Percentiles rank a stretch among this genome's conserved stretches.
Evolutionary conservation across 805 yeast genomes (phyloP).

Genomic region (Cyberlindnera americana): DNA sequence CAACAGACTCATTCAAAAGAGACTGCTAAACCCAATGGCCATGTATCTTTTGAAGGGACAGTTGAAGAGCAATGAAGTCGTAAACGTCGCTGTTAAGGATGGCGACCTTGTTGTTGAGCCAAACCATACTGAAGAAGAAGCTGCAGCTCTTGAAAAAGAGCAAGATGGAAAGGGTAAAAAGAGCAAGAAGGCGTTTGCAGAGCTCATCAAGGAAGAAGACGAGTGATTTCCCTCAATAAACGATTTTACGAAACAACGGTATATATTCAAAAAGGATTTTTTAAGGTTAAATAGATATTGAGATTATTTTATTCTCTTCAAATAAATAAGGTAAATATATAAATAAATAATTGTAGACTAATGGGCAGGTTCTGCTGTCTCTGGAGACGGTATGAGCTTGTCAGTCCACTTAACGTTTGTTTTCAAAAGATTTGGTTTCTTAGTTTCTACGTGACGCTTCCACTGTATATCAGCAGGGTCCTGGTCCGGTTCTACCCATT

Average conservation of each 20-base stretch:
- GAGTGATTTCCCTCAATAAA: constrained; percentile 4
- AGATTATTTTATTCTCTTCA: too few species aligned
- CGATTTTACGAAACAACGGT: constrained; percentile 1
- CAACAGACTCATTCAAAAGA: constrained; percentile 82
- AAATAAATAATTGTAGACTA: constrained; percentile 1
- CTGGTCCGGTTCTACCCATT: constrained; percentile 87
- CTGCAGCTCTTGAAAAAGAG: constrained; percentile 3
- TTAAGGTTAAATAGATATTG: too few species aligned
- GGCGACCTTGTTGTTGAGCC: constrained; percentile 43
- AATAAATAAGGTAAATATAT: background rate
- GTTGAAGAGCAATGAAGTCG: constrained; percentile 54
- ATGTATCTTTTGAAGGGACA: constrained; percentile 75
- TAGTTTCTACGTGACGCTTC: constrained; percentile 13
- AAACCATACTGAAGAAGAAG: constrained; percentile 39
- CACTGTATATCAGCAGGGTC: constrained; percentile 69
- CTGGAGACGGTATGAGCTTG: constrained; percentile 14
- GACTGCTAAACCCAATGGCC: constrained; percentile 87
- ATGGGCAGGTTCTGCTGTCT: background rate
- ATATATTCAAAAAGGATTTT: too few species aligned
- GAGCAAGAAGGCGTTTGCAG: constrained; percentile 7
- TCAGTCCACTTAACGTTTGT: constrained; percentile 22
- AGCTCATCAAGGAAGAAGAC: constrained; percentile 15
- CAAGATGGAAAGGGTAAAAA: background rate
- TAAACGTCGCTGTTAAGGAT: constrained; percentile 44
- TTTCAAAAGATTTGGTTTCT: constrained; percentile 16